A percentile compares a stretch with the other conserved stretches of the same genome.
Conservation (phyloP, 192 early-diverging fungal species). For the Jimgerdemannia flammicorona region DNA sequence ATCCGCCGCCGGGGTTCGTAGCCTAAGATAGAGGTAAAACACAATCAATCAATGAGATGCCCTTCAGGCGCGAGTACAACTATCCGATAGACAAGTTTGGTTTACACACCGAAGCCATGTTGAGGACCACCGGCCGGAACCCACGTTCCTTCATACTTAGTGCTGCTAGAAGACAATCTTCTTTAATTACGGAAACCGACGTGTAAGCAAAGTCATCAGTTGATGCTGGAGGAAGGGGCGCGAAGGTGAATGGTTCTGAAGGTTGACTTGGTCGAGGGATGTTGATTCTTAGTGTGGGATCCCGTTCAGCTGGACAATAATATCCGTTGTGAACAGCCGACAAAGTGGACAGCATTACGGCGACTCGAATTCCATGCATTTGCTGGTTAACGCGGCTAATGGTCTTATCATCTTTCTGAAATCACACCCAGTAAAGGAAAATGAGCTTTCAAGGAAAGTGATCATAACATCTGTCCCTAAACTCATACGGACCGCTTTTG, state of each 20-base stretch:
- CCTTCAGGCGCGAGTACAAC: neutral
- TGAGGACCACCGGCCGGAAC: neutral
- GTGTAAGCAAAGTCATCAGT: neutral
- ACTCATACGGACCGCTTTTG: neutral
- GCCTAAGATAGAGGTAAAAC: too few relatives aligned
- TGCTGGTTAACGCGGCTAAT: neutral
- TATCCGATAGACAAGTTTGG: neutral
- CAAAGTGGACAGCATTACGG: neutral
- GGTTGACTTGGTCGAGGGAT: neutral
- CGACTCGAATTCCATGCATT: neutral
- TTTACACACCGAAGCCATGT: neutral
- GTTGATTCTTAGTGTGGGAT: neutral
- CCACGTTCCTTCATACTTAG: neutral
- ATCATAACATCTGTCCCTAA: neutral
- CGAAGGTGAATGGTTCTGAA: neutral
- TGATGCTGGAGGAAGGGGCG: neutral
- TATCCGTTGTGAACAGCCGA: neutral
- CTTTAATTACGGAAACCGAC: neutral
- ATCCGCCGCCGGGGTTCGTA: constrained; percentile 34
- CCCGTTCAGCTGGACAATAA: neutral
- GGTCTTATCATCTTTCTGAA: neutral
- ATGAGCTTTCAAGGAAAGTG: neutral
- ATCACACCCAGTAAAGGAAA: neutral
- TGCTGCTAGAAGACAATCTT: neutral
- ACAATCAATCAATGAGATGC: neutral